phyloP scores from a whole-genome alignment of 148 eudicot species.

The Amaranthus cruentus region DNA sequence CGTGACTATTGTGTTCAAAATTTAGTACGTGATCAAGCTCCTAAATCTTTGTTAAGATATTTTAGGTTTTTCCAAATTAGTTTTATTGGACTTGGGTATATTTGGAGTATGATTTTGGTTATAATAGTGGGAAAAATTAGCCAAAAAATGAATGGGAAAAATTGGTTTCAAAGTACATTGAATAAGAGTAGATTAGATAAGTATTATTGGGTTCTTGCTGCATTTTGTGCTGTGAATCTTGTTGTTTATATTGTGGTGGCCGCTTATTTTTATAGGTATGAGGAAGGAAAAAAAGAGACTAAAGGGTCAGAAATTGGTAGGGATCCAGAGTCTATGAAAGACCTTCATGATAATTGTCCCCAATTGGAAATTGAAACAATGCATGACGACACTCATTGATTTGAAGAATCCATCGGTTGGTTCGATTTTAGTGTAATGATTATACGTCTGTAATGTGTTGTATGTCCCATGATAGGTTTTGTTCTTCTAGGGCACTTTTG shows the following conservation, averaged over 20 bases:
- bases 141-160: constrained; percentile 22
- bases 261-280: constrained; percentile 20
- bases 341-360: too few relatives aligned
- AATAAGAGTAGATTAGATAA: constrained; percentile 42
- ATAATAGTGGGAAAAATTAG: constrained; percentile 37
- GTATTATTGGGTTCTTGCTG: constrained; percentile 47
- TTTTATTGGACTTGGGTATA: constrained; percentile 36
- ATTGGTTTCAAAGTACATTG: constrained; percentile 47
- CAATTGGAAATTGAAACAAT: too few relatives aligned
- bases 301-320: background rate
- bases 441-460: too few relatives aligned
- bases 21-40: constrained; percentile 25
- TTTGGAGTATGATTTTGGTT: constrained; percentile 34
- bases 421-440: too few relatives aligned
- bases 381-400: too few relatives aligned
- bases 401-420: too few relatives aligned
- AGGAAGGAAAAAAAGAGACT: constrained; percentile 16
- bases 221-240: constrained; percentile 29
- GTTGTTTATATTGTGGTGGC: constrained; percentile 23
- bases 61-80: background rate
- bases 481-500: too few relatives aligned
- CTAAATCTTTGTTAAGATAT: constrained; percentile 26
- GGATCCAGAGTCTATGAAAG: too few relatives aligned
- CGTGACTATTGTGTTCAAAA: constrained; percentile 10
- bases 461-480: too few relatives aligned